These are phyloP conservation scores for Yueomyces sp. DNA, from an alignment of 805 yeast genomes.

Conservation along the genomic window DNA sequence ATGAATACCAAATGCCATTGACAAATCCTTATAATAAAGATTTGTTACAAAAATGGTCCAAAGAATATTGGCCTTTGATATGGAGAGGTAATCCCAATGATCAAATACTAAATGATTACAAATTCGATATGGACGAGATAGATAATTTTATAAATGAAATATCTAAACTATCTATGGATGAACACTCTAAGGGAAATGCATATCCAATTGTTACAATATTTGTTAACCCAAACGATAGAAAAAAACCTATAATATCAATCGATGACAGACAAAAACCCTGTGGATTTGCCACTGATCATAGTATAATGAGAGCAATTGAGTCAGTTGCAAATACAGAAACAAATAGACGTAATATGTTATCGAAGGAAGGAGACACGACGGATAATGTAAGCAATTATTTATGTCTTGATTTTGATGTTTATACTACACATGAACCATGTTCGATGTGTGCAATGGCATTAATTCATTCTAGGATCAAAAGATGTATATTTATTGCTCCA, in stretches of 20 bases:
- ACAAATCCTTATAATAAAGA: slow-evolving; percentile 62
- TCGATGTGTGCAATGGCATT: slow-evolving; percentile 95
- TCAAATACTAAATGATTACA: slow-evolving; percentile 47
- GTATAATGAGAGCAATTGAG: slow-evolving; percentile 60
- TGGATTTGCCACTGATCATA: slow-evolving; percentile 50
- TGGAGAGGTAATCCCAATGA: slow-evolving; percentile 90
- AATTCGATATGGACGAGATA: slow-evolving; percentile 35
- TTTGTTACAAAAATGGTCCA: slow-evolving; percentile 52
- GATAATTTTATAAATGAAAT: slow-evolving; percentile 21
- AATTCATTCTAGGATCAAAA: slow-evolving; percentile 72
- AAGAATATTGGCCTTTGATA: slow-evolving; percentile 67
- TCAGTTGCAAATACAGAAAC: slow-evolving; percentile 46
- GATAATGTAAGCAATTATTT: slow-evolving; percentile 33
- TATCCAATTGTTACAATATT: slow-evolving; percentile 47
- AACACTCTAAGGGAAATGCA: slow-evolving; percentile 3
- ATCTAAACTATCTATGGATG: slow-evolving; percentile 9
- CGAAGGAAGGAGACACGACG: slow-evolving; percentile 1
- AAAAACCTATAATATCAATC: slow-evolving; percentile 23
- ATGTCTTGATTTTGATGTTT: slow-evolving; percentile 65
- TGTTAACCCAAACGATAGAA: slow-evolving; percentile 39
- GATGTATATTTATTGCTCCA: slow-evolving; percentile 47
- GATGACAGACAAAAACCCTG: slow-evolving; percentile 27
- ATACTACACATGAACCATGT: slow-evolving; percentile 92
- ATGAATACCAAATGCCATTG: slow-evolving; percentile 34
- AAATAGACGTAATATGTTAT: slow-evolving; percentile 20